Evolutionary conservation across 1,284 basidiomycete genomes (phyloP), one percentile per base, ranked within the genome.

Genomic region (Puccinia coronata): DNA sequence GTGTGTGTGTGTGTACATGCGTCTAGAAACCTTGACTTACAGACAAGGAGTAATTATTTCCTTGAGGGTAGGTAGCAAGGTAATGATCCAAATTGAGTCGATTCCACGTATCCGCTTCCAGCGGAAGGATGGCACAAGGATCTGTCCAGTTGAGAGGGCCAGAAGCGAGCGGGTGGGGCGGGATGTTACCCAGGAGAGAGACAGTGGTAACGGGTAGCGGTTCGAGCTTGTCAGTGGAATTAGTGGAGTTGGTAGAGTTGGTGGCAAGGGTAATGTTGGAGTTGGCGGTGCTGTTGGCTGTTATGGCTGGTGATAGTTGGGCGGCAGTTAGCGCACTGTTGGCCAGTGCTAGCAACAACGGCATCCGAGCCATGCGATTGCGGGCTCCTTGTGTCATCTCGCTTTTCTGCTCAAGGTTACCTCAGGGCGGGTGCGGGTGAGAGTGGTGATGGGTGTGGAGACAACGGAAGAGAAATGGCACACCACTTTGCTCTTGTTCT

Each of bases 31-130:
- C 34, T 16, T 9, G 1, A 57, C 77, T 80, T 14, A 80, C 77
- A 14, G 23, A 34, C n/a, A 80, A 39, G 12, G 67, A 55, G 31
- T 70, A 57, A 49, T 70, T 80, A 39, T 59, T 6, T 47, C 77
- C 77, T 9, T 49, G 51, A 57, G 77, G 77, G 18, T 57, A 71
- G 16, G 53, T 80, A 3, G 51, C 55, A 11, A 80, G 53, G 47
- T 80, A 80, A 25, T 80, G 51, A 61, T 80, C 77, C 0, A 80
- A 51, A 25, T 80, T 70, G 25, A 80, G 55, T 8, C 67, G 65
- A 25, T 36, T 41, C 77, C 77, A 80, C 1, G 77, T 71, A 39
- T 43, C 67, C 28, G 77, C 36, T 39, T 70, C 36, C n/a, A 80
- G 18, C 12, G 77, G 77, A 23, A 71, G 49, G 47, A 61, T 55